A percentile compares a stretch with the other conserved stretches of the same genome.
Conservation (phyloP, 306 rosid species). For the Astragalus glycyphyllos region DNA sequence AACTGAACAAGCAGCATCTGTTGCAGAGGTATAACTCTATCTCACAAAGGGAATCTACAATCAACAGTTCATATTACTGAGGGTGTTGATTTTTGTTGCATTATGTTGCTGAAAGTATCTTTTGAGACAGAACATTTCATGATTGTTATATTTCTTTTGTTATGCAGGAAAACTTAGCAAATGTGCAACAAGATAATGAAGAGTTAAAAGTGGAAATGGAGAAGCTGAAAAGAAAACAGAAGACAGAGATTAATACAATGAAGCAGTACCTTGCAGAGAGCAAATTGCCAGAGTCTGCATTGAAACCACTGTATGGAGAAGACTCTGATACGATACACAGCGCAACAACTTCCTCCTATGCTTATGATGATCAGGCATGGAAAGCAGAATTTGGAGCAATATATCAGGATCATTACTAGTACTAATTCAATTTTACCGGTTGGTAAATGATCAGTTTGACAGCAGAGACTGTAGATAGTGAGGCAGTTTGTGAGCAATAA, state of each 20-base stretch:
- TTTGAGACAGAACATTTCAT: no score
- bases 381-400: conserved; percentile 93
- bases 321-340: conserved; percentile 51
- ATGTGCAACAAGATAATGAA: conserved; percentile 66
- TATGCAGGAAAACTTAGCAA: conserved; percentile 67
- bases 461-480: neutral
- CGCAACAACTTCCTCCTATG: conserved; percentile 47
- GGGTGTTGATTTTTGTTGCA: neutral
- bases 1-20: conserved; percentile 78
- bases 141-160: conserved; percentile 26
- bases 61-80: neutral
- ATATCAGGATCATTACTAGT: conserved; percentile 79
- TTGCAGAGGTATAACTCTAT: conserved; percentile 68
- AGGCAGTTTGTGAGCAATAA: no score
- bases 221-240: conserved; percentile 80
- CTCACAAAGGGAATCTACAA: neutral
- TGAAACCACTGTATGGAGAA: conserved; percentile 68
- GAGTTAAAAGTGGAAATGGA: conserved; percentile 81
- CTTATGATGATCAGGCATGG: conserved; percentile 94
- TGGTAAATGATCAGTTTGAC: conserved; percentile 8
- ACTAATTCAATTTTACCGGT: conserved; percentile 40
- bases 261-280: conserved; percentile 91
- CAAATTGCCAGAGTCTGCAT: conserved; percentile 84
- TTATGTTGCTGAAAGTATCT: neutral
- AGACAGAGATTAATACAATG: conserved; percentile 87